Evolutionary conservation across 2,329 filamentous ascomycete species (phyloP), one percentile per base, ranked within the genome.

Genomic region (Fusarium sp.): DNA sequence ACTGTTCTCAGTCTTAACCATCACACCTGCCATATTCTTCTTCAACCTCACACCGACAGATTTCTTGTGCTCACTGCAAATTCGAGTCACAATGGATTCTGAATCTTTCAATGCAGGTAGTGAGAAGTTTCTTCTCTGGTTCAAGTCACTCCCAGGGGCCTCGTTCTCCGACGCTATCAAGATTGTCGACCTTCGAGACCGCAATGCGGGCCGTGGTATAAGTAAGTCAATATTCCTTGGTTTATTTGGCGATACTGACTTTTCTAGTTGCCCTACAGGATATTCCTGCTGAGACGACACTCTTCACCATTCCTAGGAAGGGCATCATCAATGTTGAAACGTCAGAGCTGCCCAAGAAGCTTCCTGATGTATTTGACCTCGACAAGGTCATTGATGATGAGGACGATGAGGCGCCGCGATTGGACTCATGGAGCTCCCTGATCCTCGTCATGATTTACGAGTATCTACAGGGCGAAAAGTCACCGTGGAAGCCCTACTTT

Each of bases 401-500:
- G 0, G 79, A 81, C 27, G 82, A 84, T 18, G 81, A 83, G n/a
- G 71, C 75, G 8, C 72, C 80, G 1, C 82, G 84, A 58, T 81
- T 86, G 35, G 87, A 90, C 75, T 86, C 88, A 0, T 91, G 89
- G 89, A 85, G 86, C 20, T 85, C 84, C 0, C 83, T 91, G 20
- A 97, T 98, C 70, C 86, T 97, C 22, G 89, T 93, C 70, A 91
- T 98, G 89, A 89, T 97, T 60, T 94, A 94, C 82, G 94, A 98
- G 83, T 87, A 86, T 64, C 82, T 91, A 9, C 91, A 81, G 80
- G 91, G 82, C 59, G 84, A 77, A 69, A 83, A 75, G 1, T 97
- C 94, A 1, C 84, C 83, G 10, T 98, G 95, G 95, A 89, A 90
- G 73, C 87, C 91, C 0, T 98, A 98, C 82, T 91, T 97, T 74